Percentiles rank a stretch among this genome's conserved stretches.
Evolutionary conservation across 1,139 yeast species (phyloP).

Genomic region (Yamadazyma dendronema): DNA sequence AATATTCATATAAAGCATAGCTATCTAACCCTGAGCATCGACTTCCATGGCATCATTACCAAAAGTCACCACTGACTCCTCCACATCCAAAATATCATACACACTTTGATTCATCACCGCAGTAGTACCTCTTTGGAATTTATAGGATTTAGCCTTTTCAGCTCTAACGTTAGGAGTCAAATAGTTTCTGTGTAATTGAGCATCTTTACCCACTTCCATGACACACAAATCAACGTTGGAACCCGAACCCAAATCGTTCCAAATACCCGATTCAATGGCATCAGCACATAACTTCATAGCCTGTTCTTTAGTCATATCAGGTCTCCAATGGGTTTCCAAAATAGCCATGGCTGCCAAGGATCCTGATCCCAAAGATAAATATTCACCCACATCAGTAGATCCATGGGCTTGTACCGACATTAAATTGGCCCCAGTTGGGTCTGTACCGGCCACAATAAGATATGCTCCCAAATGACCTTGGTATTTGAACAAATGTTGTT

Average conservation of each 20-base stretch:
- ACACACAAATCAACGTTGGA: constrained; percentile 97
- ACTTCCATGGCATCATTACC: constrained; percentile 73
- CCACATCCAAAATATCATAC: constrained; percentile 64
- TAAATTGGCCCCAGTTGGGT: constrained; percentile 93
- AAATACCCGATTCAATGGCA: constrained; percentile 96
- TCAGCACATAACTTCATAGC: constrained; percentile 87
- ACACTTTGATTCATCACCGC: constrained; percentile 70
- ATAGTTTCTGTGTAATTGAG: constrained; percentile 80
- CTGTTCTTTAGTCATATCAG: constrained; percentile 75
- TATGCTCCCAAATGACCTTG: constrained; percentile 98
- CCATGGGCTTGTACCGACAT: constrained; percentile 97
- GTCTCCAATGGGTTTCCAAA: constrained; percentile 82
- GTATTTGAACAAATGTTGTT: constrained; percentile 92
- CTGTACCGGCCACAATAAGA: constrained; percentile 93
- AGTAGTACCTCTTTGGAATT: constrained; percentile 88
- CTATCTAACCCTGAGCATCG: constrained; percentile 43
- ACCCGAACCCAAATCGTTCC: constrained; percentile 99
- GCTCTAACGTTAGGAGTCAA: constrained; percentile 88
- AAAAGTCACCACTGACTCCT: constrained; percentile 56
- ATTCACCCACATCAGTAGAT: constrained; percentile 92
- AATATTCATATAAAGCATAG: too few relatives aligned
- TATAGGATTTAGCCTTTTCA: constrained; percentile 75
- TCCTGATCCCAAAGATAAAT: constrained; percentile 92
- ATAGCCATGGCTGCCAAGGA: constrained; percentile 99
- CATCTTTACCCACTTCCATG: constrained; percentile 89